phyloP scores from a whole-genome alignment of 805 yeast genomes.

The Spathaspora passalidarum region DNA sequence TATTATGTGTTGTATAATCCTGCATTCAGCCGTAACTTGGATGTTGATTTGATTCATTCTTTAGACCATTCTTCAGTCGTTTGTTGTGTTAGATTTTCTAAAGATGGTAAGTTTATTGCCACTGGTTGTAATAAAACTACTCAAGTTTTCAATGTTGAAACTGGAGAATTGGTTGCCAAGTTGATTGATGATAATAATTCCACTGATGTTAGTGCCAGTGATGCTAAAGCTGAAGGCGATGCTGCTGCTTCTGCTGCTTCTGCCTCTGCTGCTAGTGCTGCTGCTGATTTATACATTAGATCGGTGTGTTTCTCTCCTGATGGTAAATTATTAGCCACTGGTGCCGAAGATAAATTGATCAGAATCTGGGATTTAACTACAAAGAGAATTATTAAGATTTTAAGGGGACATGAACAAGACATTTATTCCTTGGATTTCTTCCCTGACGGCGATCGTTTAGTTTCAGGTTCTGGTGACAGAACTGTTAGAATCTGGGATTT shows the following conservation, averaged over 20 bases:
- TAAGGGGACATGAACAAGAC: conserved; percentile 96
- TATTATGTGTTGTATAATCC: conserved; percentile 91
- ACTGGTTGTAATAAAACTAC: conserved; percentile 97
- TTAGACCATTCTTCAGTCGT: conserved; percentile 93
- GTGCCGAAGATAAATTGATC: conserved; percentile 85
- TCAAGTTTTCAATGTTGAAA: conserved; percentile 87
- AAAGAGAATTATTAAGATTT: conserved; percentile 77
- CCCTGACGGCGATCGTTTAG: conserved; percentile 90
- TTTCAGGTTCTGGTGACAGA: conserved; percentile 94
- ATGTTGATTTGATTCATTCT: conserved; percentile 85
- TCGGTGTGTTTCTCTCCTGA: conserved; percentile 97
- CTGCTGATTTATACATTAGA: conserved; percentile 87
- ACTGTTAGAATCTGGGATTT: conserved; percentile 97
- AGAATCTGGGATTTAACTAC: conserved; percentile 94
- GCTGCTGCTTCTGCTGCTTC: conserved; percentile 23
- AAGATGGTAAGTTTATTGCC: conserved; percentile 88
- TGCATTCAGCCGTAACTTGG: conserved; percentile 61
- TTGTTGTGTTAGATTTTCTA: conserved; percentile 91
- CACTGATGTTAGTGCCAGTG: conserved; percentile 37
- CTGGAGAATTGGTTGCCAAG: conserved; percentile 86
- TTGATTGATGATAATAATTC: conserved; percentile 69
- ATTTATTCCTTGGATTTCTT: conserved; percentile 93
- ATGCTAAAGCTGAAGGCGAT: conserved; percentile 27
- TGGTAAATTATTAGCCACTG: conserved; percentile 86
- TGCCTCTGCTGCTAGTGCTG: conserved; percentile 43